Conservation (phyloP, 139 green algal species). For the Spirogloea muscicola region DNA sequence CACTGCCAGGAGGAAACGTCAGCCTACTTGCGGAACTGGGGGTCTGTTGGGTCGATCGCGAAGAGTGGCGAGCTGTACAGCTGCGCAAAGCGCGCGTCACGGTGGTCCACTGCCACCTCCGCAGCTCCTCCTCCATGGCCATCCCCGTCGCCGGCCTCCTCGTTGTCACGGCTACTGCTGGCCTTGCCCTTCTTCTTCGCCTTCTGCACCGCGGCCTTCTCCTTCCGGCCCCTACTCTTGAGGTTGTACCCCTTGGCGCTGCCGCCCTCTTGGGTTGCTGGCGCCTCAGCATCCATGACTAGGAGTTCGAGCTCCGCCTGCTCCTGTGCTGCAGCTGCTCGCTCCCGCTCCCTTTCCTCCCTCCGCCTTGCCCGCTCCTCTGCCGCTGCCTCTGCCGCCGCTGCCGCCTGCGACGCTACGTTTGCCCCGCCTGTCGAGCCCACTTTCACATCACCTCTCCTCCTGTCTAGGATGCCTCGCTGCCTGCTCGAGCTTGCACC, state of each 20-base stretch:
- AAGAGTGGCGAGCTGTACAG: constrained; percentile 68
- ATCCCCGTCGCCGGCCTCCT: constrained; percentile 18
- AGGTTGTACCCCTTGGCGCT: constrained; percentile 38
- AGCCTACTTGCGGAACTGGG: constrained; percentile 61
- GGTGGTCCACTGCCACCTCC: constrained; percentile 50
- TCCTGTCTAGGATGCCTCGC: too few species aligned
- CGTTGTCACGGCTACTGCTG: too few species aligned
- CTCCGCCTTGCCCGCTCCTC: too few species aligned
- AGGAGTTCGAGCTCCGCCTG: constrained; percentile 91
- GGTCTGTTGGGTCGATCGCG: constrained; percentile 89
- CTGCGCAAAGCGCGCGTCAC: constrained; percentile 71
- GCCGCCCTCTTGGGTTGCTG: too few species aligned
- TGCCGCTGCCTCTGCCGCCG: too few species aligned
- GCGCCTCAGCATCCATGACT: constrained; percentile 81
- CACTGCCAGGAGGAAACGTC: too few species aligned
- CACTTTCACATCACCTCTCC: too few species aligned
- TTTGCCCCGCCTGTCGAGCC: too few species aligned
- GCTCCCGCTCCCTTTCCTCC: constrained; percentile 33
- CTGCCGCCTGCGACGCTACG: too few species aligned
- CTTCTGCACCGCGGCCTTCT: too few species aligned
- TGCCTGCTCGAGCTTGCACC: too few species aligned
- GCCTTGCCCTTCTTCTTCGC: background rate
- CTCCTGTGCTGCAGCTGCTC: constrained; percentile 38
- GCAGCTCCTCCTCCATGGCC: background rate
- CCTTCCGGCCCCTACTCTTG: constrained; percentile 16